Percentiles rank a stretch among this genome's conserved stretches.
Conservation (phyloP, 176 grass and related monocot species). For the Alopecurus myosuroides region DNA sequence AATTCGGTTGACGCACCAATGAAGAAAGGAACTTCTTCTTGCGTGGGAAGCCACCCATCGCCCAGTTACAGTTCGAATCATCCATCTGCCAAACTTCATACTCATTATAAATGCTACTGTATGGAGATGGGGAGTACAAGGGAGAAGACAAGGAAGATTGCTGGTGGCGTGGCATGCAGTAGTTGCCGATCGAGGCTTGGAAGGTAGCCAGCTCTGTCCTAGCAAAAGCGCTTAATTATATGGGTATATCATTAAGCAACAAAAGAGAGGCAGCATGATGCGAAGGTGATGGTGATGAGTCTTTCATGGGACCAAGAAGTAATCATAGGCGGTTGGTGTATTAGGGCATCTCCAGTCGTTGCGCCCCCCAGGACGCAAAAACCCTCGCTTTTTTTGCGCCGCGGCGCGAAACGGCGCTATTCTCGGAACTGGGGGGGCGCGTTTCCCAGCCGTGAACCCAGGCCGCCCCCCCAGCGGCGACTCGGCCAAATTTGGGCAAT, state of each 20-base stretch:
- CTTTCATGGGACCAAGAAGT: not conserved
- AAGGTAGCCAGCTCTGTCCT: constrained; percentile 22
- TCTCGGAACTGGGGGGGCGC: too few relatives aligned
- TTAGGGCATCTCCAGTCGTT: too few relatives aligned
- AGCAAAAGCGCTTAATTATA: constrained; percentile 13
- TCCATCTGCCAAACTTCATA: not conserved
- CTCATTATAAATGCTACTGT: not conserved
- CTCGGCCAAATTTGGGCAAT: too few relatives aligned
- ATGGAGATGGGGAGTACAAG: not conserved
- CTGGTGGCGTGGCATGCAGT: not conserved
- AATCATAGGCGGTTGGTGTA: constrained; percentile 27
- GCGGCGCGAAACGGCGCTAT: too few relatives aligned
- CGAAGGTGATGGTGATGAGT: constrained; percentile 15
- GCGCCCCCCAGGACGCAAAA: too few relatives aligned
- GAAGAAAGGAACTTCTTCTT: not conserved
- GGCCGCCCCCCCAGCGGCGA: too few relatives aligned
- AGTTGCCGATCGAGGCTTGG: not conserved
- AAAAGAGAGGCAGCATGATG: constrained; percentile 27
- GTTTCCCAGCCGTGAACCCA: too few relatives aligned
- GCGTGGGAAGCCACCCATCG: not conserved
- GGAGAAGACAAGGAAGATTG: not conserved
- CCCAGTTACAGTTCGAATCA: not conserved
- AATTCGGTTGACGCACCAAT: not conserved
- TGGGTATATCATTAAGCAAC: constrained; percentile 16
- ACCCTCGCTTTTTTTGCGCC: too few relatives aligned